Evolutionary conservation across 495 filamentous ascomycete genomes (phyloP), one percentile per base, ranked within the genome.

Genomic region (Penicillium canariense): DNA sequence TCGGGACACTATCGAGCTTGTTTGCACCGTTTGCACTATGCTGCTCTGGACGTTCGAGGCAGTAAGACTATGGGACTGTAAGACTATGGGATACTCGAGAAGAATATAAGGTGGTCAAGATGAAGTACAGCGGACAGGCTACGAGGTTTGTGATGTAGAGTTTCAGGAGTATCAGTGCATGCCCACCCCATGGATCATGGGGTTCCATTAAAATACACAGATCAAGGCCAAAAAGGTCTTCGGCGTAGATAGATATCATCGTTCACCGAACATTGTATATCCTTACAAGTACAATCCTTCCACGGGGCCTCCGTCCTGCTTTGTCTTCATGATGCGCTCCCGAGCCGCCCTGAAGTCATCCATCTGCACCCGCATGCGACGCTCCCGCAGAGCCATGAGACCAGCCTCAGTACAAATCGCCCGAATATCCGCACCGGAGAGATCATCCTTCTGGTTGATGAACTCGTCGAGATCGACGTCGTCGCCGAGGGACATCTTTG

Each of bases 391-490:
- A 23, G 94, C 94, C 87, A 96, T 89, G 63, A 99, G 75, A 64
- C 94, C 94, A 55, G 95, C 92, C 70, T 99, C 94, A 15, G 90
- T 94, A 75, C 94, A 99, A 61, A 99, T 99, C 32, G 94, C 94
- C 72, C 96, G 94, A 77, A 99, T 97, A 77, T 99, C 94, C 35
- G 94, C 94, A 64, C 94, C 94, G 31, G 90, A 96, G 3, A 99
- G 81, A 67, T 99, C 94, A 63, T 99, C 94, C 78, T 99, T 99
- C 77, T 96, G 91, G 62, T 84, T 90, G 67, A 99, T 96, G 69
- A 99, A 97, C 74, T 99, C 94, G 59, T 97, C 94, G 40, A 99
- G 81, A 59, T 99, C 94, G 42, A 99, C 94, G 62, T 99, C 94
- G 59, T 88, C 84, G 66, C 87, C 89, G 38, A 97, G 82, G 12